Conservation (phyloP, 768 basidiomycete species). For the Cubamyces lactineus region DNA sequence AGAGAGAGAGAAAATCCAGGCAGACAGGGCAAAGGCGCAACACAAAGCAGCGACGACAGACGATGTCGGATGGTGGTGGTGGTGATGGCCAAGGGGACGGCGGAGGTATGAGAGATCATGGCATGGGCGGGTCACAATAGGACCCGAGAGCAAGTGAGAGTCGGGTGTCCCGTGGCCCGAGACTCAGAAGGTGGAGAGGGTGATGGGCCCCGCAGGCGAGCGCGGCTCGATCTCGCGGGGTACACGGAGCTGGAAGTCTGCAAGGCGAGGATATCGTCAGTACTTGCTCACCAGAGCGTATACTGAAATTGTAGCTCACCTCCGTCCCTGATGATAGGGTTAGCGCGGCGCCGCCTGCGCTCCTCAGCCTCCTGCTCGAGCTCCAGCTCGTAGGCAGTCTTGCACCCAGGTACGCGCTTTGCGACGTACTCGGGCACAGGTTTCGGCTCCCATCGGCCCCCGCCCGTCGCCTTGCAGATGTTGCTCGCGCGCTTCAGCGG, state of each 20-base stretch:
- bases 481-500: slow-evolving; percentile 67
- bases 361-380: slow-evolving; percentile 69
- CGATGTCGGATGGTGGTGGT: background rate
- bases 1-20: slow-evolving; percentile 1
- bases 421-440: slow-evolving; percentile 45
- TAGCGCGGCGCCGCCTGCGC: slow-evolving; percentile 49
- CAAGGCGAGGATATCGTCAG: slow-evolving; percentile 3
- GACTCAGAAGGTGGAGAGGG: slow-evolving; percentile 64
- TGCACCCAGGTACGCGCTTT: slow-evolving; percentile 65
- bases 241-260: slow-evolving; percentile 71
- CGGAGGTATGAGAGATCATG: background rate
- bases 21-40: slow-evolving; percentile 2
- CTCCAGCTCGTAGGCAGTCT: slow-evolving; percentile 68
- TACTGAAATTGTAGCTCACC: slow-evolving; percentile 33
- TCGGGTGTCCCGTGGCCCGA: background rate
- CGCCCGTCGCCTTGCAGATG: slow-evolving; percentile 78
- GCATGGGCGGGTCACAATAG: background rate
- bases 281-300: slow-evolving; percentile 5
- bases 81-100: background rate
- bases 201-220: slow-evolving; percentile 49
- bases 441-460: slow-evolving; percentile 81
- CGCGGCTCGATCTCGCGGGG: slow-evolving; percentile 51
- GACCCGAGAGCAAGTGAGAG: background rate
- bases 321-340: slow-evolving; percentile 69
- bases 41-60: background rate